A percentile compares a stretch with the other conserved stretches of the same genome.
Conservation (phyloP, 805 yeast genomes). For the Dipodascopsis uninucleata region DNA sequence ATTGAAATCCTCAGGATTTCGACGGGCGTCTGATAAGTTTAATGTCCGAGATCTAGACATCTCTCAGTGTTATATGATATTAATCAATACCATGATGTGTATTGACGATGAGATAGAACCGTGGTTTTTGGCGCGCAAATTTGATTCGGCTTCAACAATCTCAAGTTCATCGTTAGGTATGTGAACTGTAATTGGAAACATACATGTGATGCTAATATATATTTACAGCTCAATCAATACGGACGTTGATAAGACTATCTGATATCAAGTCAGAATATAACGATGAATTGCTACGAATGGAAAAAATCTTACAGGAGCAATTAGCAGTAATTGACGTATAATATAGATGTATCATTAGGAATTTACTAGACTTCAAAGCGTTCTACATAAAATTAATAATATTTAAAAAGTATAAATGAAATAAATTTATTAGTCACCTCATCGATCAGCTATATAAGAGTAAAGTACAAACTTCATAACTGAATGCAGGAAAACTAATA, state of each 20-base stretch:
- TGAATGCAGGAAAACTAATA: no score
- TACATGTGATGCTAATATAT: not conserved
- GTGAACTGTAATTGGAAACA: not conserved
- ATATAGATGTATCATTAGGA: no score
- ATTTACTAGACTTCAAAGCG: no score
- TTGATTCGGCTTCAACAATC: not conserved
- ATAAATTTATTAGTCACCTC: no score
- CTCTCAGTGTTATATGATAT: slow-evolving; percentile 23
- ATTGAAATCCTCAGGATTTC: slow-evolving; percentile 18
- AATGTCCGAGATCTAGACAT: slow-evolving; percentile 24
- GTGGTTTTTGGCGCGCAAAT: slow-evolving; percentile 31
- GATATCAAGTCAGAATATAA: slow-evolving; percentile 22
- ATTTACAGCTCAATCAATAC: slow-evolving; percentile 2
- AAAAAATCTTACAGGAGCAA: slow-evolving; percentile 12
- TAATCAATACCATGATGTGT: slow-evolving; percentile 27
- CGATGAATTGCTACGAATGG: slow-evolving; percentile 21
- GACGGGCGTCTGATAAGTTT: slow-evolving; percentile 13
- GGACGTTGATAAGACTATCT: slow-evolving; percentile 14
- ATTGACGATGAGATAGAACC: slow-evolving; percentile 43
- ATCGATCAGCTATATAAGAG: no score
- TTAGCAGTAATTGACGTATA: slow-evolving; percentile 4
- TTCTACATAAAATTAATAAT: no score
- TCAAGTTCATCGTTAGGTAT: no score
- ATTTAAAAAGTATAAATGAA: no score
- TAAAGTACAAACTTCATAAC: no score